Conservation (phyloP, 177 flowering plant genomes). For the Tripterygium wilfordii region DNA sequence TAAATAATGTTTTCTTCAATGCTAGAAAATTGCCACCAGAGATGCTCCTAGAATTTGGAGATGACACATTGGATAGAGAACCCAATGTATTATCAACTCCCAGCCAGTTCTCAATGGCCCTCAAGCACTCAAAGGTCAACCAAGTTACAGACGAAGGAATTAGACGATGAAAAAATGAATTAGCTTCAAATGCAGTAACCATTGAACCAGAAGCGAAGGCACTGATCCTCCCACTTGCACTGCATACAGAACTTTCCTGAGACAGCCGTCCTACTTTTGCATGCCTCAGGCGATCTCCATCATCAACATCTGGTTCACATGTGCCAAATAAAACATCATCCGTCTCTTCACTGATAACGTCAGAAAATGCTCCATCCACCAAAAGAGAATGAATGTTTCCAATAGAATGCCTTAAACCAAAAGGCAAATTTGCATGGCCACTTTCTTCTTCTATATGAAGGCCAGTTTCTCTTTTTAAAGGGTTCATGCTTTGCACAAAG, state of each 20-base stretch:
- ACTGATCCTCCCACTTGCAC: constrained; percentile 38
- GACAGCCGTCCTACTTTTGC: constrained; percentile 82
- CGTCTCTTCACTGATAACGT: constrained; percentile 27
- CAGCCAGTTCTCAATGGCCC: constrained; percentile 71
- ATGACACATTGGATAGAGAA: constrained; percentile 16
- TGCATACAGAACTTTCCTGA: constrained; percentile 63
- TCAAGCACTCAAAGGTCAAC: constrained; percentile 64
- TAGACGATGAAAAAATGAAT: constrained; percentile 10
- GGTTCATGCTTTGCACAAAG: constrained; percentile 88
- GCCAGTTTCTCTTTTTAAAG: constrained; percentile 81
- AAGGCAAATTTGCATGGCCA: constrained; percentile 57
- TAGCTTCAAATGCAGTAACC: constrained; percentile 20
- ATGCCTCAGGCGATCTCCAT: constrained; percentile 49
- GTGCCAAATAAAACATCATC: constrained; percentile 12
- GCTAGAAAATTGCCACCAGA: constrained; percentile 31
- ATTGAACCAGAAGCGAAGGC: constrained; percentile 17
- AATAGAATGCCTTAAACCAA: constrained; percentile 53
- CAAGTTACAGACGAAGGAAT: constrained; percentile 47
- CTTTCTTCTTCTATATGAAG: constrained; percentile 81
- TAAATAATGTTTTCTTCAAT: constrained; percentile 45
- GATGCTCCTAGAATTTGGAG: constrained; percentile 20
- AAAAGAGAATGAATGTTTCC: constrained; percentile 61
- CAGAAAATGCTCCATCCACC: constrained; percentile 71
- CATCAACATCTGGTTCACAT: constrained; percentile 29
- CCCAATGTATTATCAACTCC: constrained; percentile 35